These are phyloP conservation scores for Coemansia sp. DNA, from an alignment of 192 early-diverging fungal species.

Conservation along the genomic window DNA sequence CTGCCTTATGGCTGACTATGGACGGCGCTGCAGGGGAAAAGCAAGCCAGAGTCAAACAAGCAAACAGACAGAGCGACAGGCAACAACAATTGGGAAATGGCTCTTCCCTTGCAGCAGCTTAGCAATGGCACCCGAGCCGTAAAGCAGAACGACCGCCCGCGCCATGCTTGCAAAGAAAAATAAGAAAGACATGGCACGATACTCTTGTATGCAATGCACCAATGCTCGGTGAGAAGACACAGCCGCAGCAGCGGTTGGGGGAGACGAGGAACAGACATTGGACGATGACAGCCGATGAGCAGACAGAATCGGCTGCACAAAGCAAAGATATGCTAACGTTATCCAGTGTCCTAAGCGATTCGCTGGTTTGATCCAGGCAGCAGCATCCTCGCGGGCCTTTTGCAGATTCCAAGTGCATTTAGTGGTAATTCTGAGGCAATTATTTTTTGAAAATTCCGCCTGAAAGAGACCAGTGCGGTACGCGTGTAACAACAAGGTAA, in stretches of 20 bases:
- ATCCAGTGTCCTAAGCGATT: background rate
- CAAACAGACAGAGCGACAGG: background rate
- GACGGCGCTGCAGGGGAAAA: background rate
- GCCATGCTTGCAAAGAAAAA: conserved; percentile 3
- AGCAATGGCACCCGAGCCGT: background rate
- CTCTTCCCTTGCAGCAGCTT: conserved; percentile 3
- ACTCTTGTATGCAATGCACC: conserved; percentile 1
- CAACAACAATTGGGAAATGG: background rate
- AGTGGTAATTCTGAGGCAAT: background rate
- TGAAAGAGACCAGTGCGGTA: background rate
- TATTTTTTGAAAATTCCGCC: background rate
- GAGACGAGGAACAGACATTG: background rate
- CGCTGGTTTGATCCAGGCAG: background rate
- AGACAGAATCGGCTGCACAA: background rate
- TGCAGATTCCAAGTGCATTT: background rate
- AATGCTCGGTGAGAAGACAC: background rate
- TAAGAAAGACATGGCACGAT: background rate
- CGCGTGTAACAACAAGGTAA: background rate
- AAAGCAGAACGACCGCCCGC: background rate
- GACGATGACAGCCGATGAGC: conserved; percentile 1
- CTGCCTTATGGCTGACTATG: conserved; percentile 7
- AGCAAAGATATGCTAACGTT: too few relatives aligned
- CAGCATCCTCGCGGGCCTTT: background rate
- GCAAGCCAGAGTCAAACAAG: background rate
- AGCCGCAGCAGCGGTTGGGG: conserved; percentile 3